Percentiles rank a stretch among this genome's conserved stretches.
phyloP scores from a whole-genome alignment of 805 yeast species.

The Candida jianshihensis region DNA sequence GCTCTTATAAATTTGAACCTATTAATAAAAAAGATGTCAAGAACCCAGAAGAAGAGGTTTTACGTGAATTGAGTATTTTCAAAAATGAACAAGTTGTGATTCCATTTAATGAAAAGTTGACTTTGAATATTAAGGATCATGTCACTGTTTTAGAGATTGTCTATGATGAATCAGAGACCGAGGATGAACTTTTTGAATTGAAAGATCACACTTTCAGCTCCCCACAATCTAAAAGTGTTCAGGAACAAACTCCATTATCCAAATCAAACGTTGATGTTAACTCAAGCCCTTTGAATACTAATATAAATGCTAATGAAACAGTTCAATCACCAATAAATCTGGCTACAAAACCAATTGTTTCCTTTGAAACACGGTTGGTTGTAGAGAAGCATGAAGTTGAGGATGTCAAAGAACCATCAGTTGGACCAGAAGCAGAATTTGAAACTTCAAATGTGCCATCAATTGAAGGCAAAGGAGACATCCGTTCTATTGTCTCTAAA shows the following conservation, averaged over 20 bases:
- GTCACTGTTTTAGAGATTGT: slow-evolving; percentile 43
- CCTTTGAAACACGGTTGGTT: too few species aligned
- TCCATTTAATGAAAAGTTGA: slow-evolving; percentile 55
- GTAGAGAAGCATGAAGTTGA: too few species aligned
- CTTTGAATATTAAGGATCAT: slow-evolving; percentile 69
- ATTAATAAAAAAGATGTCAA: slow-evolving; percentile 6
- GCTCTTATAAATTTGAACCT: slow-evolving; percentile 19
- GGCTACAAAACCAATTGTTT: background rate
- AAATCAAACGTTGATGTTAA: slow-evolving; percentile 8
- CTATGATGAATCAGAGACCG: slow-evolving; percentile 35
- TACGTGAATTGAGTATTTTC: slow-evolving; percentile 41
- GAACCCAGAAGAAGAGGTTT: slow-evolving; percentile 10
- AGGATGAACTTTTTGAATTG: slow-evolving; percentile 27
- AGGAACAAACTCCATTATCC: too few species aligned
- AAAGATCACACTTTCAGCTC: background rate
- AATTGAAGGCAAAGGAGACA: too few species aligned
- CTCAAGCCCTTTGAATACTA: slow-evolving; percentile 8
- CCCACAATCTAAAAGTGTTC: background rate
- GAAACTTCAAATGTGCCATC: too few species aligned
- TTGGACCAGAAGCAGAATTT: too few species aligned
- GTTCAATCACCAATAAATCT: background rate
- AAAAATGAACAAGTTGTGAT: slow-evolving; percentile 58
- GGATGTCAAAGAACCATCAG: too few species aligned
- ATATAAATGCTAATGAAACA: background rate
- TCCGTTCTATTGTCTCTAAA: too few species aligned